Evolutionary conservation across 495 filamentous ascomycete species (phyloP).

Genomic region (Penicillium cataractarum): DNA sequence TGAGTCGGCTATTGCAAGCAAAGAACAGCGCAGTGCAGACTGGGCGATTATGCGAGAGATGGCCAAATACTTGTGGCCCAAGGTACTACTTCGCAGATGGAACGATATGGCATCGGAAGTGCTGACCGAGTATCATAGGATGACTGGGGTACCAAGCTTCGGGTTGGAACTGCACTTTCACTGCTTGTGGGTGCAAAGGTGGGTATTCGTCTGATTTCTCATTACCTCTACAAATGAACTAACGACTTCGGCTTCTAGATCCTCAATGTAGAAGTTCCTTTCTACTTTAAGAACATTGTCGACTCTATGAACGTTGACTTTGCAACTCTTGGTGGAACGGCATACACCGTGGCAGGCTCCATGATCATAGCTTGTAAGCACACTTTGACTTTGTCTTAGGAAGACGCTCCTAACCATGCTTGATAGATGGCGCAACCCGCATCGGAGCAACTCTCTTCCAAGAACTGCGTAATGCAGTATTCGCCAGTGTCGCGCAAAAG

Average conservation of each 20-base stretch:
- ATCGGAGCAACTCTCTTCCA: constrained; percentile 87
- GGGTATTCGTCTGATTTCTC: background rate
- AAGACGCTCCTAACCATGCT: constrained; percentile 12
- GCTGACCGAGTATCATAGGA: constrained; percentile 46
- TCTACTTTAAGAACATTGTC: constrained; percentile 98
- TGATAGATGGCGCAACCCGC: constrained; percentile 77
- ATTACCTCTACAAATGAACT: constrained; percentile 9
- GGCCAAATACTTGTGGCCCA: constrained; percentile 96
- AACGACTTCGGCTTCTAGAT: constrained; percentile 50
- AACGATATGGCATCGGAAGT: constrained; percentile 1
- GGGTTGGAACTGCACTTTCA: constrained; percentile 78
- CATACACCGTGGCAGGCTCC: constrained; percentile 82
- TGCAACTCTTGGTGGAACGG: constrained; percentile 77
- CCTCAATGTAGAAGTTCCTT: constrained; percentile 95
- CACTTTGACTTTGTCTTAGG: background rate
- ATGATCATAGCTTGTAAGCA: constrained; percentile 83
- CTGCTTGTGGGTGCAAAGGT: constrained; percentile 88
- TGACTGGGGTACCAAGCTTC: constrained; percentile 76
- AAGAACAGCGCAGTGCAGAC: constrained; percentile 93
- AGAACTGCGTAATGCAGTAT: constrained; percentile 92
- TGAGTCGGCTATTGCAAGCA: constrained; percentile 60
- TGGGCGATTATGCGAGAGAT: constrained; percentile 99
- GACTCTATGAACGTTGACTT: constrained; percentile 98
- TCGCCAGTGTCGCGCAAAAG: constrained; percentile 95
- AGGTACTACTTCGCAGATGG: constrained; percentile 47